Evolutionary conservation across 2,329 filamentous ascomycete species (phyloP).

Genomic region (Sporothrix luriei): DNA sequence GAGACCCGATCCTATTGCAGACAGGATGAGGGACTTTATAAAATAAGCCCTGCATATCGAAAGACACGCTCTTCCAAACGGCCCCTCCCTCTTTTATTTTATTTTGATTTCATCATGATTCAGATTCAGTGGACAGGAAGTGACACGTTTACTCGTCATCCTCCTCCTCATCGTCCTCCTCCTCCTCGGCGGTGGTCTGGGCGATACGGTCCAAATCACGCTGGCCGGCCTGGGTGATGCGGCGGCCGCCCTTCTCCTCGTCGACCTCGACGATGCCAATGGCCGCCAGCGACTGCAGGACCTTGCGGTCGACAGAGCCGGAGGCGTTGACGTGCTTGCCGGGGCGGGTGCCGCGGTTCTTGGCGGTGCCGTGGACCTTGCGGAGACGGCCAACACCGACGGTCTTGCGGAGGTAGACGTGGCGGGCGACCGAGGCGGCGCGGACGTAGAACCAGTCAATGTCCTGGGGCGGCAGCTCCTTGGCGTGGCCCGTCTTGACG

Average conservation of each 20-base stretch:
- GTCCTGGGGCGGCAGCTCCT: constrained; percentile 97
- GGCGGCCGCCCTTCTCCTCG: constrained; percentile 96
- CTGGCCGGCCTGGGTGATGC: constrained; percentile 97
- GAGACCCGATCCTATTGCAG: constrained; percentile 23
- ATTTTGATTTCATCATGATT: not conserved
- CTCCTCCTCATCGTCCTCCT: constrained; percentile 64
- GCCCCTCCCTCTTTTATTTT: constrained; percentile 27
- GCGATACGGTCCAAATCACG: constrained; percentile 97
- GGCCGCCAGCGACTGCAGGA: constrained; percentile 97
- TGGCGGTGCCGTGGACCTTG: constrained; percentile 88
- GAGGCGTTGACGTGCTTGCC: constrained; percentile 94
- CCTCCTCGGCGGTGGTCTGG: constrained; percentile 74
- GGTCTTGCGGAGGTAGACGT: constrained; percentile 99
- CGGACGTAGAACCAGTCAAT: constrained; percentile 96
- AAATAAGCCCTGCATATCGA: not conserved
- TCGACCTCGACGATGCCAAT: constrained; percentile 97
- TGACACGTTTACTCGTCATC: constrained; percentile 59
- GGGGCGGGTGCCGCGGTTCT: constrained; percentile 93
- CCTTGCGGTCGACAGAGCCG: constrained; percentile 94
- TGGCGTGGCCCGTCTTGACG: constrained; percentile 95
- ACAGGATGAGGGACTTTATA: not conserved
- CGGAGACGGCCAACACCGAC: constrained; percentile 95
- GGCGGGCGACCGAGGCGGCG: constrained; percentile 91
- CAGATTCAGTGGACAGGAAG: not conserved
- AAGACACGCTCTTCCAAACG: constrained; percentile 18